Conservation (phyloP, 176 grass and related monocot species). For the Puya raimondii region DNA sequence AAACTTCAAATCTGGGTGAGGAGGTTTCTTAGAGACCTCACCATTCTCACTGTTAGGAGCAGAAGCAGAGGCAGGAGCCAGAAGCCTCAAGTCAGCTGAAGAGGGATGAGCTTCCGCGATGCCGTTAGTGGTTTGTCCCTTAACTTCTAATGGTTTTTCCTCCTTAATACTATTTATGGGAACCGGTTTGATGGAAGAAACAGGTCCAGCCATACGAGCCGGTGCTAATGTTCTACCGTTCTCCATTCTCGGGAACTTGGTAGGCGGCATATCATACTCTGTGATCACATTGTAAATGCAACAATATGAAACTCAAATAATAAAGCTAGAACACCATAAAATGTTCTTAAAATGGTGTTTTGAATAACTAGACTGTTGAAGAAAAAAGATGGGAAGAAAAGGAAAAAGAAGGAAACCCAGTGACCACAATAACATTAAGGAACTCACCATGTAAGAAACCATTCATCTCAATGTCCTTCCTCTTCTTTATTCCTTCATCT, state of each 20-base stretch:
- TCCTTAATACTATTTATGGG: not conserved
- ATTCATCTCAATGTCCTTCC: conserved; percentile 64
- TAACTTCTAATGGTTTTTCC: conserved; percentile 11
- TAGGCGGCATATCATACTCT: conserved; percentile 50
- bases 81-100: conserved; percentile 8
- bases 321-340: conserved; percentile 23
- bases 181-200: conserved; percentile 17
- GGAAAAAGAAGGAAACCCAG: not conserved
- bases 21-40: conserved; percentile 3
- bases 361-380: conserved; percentile 31
- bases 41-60: not conserved
- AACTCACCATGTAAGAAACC: conserved; percentile 65
- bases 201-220: conserved; percentile 1
- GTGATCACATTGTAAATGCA: conserved; percentile 56
- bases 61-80: conserved; percentile 7
- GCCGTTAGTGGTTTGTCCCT: conserved; percentile 19
- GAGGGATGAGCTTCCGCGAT: not conserved
- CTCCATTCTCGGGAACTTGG: conserved; percentile 48
- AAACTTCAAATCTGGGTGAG: conserved; percentile 43
- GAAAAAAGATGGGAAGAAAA: conserved; percentile 16
- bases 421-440: conserved; percentile 2
- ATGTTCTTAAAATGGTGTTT: conserved; percentile 24
- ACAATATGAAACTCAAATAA: conserved; percentile 34
- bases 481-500: conserved; percentile 50
- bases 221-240: conserved; percentile 8